Evolutionary conservation across 1,139 yeast species (phyloP).

Genomic region (Magnusiomyces magnusii): DNA sequence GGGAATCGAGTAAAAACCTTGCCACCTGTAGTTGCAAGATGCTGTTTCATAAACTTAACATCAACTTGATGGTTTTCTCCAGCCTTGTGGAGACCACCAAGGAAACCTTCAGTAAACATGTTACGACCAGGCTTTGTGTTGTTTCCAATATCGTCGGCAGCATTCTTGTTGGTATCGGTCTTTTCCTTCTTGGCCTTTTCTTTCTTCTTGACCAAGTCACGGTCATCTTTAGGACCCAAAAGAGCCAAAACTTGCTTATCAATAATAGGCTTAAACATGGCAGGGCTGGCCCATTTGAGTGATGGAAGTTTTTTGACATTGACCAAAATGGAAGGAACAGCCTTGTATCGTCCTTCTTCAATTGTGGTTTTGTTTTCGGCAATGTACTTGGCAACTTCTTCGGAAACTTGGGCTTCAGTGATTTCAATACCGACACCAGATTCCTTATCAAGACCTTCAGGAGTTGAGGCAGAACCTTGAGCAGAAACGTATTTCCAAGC

Average conservation of each 20-base stretch:
- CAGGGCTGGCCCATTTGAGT: conserved; percentile 90
- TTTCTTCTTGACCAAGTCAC: conserved; percentile 78
- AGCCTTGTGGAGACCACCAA: conserved; percentile 90
- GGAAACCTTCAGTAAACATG: conserved; percentile 93
- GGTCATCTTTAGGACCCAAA: conserved; percentile 93
- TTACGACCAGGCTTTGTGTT: conserved; percentile 43
- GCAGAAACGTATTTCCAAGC: conserved; percentile 60
- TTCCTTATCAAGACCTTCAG: conserved; percentile 46
- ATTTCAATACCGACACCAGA: conserved; percentile 81
- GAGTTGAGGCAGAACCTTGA: conserved; percentile 27
- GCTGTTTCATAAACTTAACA: conserved; percentile 77
- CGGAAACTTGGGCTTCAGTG: conserved; percentile 55
- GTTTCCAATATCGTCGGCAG: conserved; percentile 39
- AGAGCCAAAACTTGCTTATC: conserved; percentile 63
- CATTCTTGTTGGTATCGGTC: conserved; percentile 19
- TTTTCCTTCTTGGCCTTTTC: conserved; percentile 37
- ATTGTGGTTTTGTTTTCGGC: conserved; percentile 51
- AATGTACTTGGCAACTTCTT: conserved; percentile 53
- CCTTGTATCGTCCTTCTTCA: conserved; percentile 62
- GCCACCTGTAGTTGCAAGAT: conserved; percentile 69
- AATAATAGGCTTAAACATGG: conserved; percentile 74
- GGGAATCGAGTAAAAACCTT: conserved; percentile 92
- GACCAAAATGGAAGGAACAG: conserved; percentile 69
- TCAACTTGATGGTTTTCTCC: conserved; percentile 90
- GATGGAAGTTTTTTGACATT: conserved; percentile 63